phyloP scores from a whole-genome alignment of 2,329 filamentous ascomycete species.

The Bipolaris bicolor region DNA sequence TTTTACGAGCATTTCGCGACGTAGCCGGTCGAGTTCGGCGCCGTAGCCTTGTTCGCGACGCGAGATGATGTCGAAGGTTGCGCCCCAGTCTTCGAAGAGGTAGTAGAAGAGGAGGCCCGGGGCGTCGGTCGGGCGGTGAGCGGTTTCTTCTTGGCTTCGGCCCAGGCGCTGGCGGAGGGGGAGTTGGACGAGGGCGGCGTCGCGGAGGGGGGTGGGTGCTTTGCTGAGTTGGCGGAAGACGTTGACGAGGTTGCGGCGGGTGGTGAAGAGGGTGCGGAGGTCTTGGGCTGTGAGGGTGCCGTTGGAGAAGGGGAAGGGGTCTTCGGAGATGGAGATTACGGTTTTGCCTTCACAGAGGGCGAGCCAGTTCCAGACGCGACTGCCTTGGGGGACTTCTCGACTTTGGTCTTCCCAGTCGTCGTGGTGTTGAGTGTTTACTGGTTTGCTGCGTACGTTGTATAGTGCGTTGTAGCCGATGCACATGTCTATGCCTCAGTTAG shows the following conservation, averaged over 20 bases:
- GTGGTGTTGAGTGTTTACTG: conserved; percentile 9
- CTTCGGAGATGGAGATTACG: conserved; percentile 72
- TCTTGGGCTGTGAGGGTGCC: conserved; percentile 50
- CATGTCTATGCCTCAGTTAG: conserved; percentile 56
- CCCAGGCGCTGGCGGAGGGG: conserved; percentile 55
- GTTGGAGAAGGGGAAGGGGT: conserved; percentile 52
- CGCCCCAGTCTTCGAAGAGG: conserved; percentile 69
- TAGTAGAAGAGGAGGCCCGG: conserved; percentile 70
- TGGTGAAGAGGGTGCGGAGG: conserved; percentile 56
- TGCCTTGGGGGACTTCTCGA: conserved; percentile 55
- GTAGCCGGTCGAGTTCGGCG: conserved; percentile 57
- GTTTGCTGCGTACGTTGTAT: conserved; percentile 51
- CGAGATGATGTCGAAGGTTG: conserved; percentile 63
- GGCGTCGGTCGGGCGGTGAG: conserved; percentile 58
- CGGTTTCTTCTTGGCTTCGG: conserved; percentile 53
- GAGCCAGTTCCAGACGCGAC: conserved; percentile 73
- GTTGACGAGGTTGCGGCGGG: conserved; percentile 64
- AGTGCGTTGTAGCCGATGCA: conserved; percentile 75
- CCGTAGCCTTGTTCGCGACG: conserved; percentile 55
- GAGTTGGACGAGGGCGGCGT: conserved; percentile 52
- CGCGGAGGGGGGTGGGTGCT: conserved; percentile 51
- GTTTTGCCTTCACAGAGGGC: conserved; percentile 73
- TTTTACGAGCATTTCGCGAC: conserved; percentile 61
- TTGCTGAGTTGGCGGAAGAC: conserved; percentile 68
- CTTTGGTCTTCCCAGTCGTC: conserved; percentile 34